phyloP scores from a whole-genome alignment of 768 basidiomycete genomes.

The Heimioporus sp. region DNA sequence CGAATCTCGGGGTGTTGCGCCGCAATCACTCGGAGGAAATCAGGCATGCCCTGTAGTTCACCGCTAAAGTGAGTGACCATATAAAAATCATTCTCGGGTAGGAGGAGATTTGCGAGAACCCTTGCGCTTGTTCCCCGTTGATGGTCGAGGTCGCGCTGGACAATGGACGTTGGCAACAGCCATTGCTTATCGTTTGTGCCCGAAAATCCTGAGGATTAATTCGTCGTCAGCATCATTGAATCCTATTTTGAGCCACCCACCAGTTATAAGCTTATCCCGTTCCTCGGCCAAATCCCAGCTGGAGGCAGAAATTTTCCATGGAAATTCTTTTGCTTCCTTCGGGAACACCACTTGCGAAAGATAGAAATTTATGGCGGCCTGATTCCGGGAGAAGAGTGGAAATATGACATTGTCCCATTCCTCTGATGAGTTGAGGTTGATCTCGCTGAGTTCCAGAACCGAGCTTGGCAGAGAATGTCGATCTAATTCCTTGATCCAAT shows the following conservation, averaged over 20 bases:
- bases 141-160: conserved; percentile 28
- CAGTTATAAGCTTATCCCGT: not conserved
- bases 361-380: not conserved
- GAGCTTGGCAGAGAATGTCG: not conserved
- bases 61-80: conserved; percentile 11
- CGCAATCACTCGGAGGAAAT: conserved; percentile 31
- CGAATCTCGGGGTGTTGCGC: conserved; percentile 33
- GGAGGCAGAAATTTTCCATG: not conserved
- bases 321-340: not conserved
- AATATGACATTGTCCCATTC: not conserved
- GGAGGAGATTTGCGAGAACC: conserved; percentile 22
- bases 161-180: conserved; percentile 11
- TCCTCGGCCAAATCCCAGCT: not conserved
- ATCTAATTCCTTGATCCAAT: not conserved
- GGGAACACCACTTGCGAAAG: conserved; percentile 2
- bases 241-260: not conserved
- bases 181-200: conserved; percentile 49
- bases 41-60: conserved; percentile 22
- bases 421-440: not conserved
- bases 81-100: conserved; percentile 38
- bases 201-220: conserved; percentile 36
- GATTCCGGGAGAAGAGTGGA: not conserved
- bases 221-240: too few relatives aligned
- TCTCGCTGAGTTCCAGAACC: not conserved
- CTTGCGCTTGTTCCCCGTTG: conserved; percentile 44